These are phyloP conservation scores for Theobroma grandiflorum DNA, from an alignment of 441 rosid genomes.

Conservation along the genomic window DNA sequence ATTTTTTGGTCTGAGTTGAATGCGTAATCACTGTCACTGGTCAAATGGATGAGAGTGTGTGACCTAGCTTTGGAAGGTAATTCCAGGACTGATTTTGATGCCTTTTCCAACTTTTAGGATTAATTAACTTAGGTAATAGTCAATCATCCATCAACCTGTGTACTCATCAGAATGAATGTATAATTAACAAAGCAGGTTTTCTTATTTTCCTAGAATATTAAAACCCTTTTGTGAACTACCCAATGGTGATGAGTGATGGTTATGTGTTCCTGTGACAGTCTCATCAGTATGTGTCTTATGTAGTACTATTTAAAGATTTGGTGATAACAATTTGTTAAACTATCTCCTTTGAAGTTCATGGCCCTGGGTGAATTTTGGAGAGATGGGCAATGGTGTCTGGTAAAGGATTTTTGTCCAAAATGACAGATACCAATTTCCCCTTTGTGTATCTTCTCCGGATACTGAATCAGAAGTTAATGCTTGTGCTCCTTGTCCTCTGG, in stretches of 20 bases:
- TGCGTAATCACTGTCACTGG: not conserved
- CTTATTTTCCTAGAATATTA: not conserved
- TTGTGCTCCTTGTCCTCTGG: constrained; percentile 48
- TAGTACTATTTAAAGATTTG: not conserved
- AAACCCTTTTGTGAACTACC: not conserved
- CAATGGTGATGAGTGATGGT: not conserved
- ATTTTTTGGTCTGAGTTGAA: not conserved
- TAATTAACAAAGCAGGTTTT: not conserved
- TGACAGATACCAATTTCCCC: constrained; percentile 44
- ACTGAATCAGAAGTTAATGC: constrained; percentile 69
- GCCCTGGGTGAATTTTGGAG: constrained; percentile 39
- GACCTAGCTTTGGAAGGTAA: too few species aligned
- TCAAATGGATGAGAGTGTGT: not conserved
- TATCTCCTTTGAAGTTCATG: not conserved
- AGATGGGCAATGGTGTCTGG: constrained; percentile 43
- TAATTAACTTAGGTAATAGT: not conserved
- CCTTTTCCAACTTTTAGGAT: too few species aligned
- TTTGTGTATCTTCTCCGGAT: constrained; percentile 49
- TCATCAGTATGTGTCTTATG: not conserved
- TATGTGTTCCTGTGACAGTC: constrained; percentile 9
- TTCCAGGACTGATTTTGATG: too few species aligned
- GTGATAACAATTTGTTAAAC: not conserved
- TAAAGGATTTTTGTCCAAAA: constrained; percentile 25
- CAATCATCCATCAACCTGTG: not conserved
- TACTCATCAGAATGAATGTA: not conserved